Percentiles rank a stretch among this genome's conserved stretches.
Evolutionary conservation across 2,329 filamentous ascomycete species (phyloP).

Genomic region (Stemphylium lycopersici): DNA sequence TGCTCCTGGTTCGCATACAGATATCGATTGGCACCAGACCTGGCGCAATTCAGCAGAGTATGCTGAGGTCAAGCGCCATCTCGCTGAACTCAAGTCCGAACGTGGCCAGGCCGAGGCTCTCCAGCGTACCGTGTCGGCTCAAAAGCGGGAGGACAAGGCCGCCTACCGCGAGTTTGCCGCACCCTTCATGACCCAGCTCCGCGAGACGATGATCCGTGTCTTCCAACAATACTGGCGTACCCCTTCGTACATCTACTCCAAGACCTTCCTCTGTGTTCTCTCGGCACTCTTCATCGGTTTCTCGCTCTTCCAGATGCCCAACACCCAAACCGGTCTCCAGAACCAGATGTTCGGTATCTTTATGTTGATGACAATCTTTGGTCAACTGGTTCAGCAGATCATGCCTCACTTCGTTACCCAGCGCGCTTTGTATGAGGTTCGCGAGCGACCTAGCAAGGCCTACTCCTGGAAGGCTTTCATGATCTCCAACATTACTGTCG

Average conservation of each 20-base stretch:
- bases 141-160: conserved; percentile 56
- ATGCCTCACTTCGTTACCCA: conserved; percentile 89
- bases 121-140: conserved; percentile 49
- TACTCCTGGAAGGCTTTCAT: conserved; percentile 89
- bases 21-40: conserved; percentile 58
- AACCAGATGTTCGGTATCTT: conserved; percentile 89
- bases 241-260: conserved; percentile 87
- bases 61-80: conserved; percentile 52
- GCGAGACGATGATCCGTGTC: conserved; percentile 72
- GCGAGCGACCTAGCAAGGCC: conserved; percentile 81
- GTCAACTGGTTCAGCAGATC: conserved; percentile 76
- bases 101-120: conserved; percentile 42
- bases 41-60: conserved; percentile 59
- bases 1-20: conserved; percentile 56
- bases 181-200: conserved; percentile 71
- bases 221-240: conserved; percentile 94
- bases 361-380: conserved; percentile 81
- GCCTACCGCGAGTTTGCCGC: conserved; percentile 81
- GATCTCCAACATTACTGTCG: conserved; percentile 80
- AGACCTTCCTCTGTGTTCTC: conserved; percentile 69
- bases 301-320: conserved; percentile 75
- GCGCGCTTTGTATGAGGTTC: conserved; percentile 80
- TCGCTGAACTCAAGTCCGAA: conserved; percentile 53
- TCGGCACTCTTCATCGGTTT: conserved; percentile 80
- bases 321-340: conserved; percentile 77